These are phyloP conservation scores for Epichloe sibirici DNA, from an alignment of 2,329 filamentous ascomycete genomes.

Conservation along the genomic window DNA sequence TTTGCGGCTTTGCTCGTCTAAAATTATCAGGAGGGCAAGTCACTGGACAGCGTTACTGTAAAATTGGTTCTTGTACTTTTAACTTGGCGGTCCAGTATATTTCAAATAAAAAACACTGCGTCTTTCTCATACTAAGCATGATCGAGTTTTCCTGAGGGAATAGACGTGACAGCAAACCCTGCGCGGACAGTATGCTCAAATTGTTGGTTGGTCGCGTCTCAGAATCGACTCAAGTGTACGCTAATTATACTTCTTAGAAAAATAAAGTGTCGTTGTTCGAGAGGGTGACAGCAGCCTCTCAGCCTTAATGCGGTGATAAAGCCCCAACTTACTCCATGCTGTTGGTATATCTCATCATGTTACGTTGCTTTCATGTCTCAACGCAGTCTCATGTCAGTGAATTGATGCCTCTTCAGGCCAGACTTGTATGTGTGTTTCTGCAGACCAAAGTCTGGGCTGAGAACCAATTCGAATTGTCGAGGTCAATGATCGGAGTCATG, in stretches of 20 bases:
- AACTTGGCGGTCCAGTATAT: background rate
- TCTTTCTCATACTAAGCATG: background rate
- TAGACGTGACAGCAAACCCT: too few relatives aligned
- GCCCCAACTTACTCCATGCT: background rate
- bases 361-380: too few relatives aligned
- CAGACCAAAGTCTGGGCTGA: background rate
- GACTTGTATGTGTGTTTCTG: background rate
- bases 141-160: too few relatives aligned
- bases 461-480: background rate
- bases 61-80: background rate
- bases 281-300: too few relatives aligned
- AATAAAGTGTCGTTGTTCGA: background rate
- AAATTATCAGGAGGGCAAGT: background rate
- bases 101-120: background rate
- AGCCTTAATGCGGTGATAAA: background rate
- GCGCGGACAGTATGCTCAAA: too few relatives aligned
- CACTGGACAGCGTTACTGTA: background rate
- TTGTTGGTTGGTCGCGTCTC: too few relatives aligned
- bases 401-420: too few relatives aligned
- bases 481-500: background rate
- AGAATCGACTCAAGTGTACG: too few relatives aligned
- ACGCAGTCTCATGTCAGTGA: too few relatives aligned
- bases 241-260: too few relatives aligned
- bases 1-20: constrained; percentile 5
- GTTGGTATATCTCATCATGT: background rate